phyloP scores from a whole-genome alignment of 345 rosid genomes.

The Rhodamnia argentea region DNA sequence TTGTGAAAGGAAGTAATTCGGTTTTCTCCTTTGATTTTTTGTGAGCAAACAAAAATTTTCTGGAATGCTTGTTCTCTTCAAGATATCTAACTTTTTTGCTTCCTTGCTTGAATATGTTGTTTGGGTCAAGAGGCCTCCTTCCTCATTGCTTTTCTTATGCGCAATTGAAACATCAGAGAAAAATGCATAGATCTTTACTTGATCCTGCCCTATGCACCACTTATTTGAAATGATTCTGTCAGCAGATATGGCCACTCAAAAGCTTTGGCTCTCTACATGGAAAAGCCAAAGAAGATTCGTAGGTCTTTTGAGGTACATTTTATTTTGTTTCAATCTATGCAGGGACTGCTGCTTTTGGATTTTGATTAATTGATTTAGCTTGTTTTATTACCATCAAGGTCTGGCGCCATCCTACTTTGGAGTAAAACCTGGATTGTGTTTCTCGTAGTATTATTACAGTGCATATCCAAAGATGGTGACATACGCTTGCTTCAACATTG shows the following conservation, averaged over 20 bases:
- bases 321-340: neutral
- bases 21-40: neutral
- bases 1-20: neutral
- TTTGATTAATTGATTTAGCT: neutral
- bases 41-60: neutral
- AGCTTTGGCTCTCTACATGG: constrained; percentile 30
- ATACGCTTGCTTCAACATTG: neutral
- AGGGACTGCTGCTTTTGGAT: neutral
- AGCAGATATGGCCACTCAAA: constrained; percentile 47
- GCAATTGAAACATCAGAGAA: neutral
- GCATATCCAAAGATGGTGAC: neutral
- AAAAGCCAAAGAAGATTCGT: neutral
- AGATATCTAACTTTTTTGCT: neutral
- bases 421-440: neutral
- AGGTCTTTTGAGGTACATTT: neutral
- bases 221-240: neutral
- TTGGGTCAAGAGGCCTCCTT: neutral
- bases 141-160: neutral
- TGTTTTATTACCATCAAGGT: neutral
- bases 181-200: neutral
- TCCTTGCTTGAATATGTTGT: neutral
- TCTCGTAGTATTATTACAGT: neutral
- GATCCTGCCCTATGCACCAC: neutral
- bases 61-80: neutral
- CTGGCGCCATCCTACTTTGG: neutral